phyloP scores from a whole-genome alignment of 805 yeast species.

The Ogataea methylovora region DNA sequence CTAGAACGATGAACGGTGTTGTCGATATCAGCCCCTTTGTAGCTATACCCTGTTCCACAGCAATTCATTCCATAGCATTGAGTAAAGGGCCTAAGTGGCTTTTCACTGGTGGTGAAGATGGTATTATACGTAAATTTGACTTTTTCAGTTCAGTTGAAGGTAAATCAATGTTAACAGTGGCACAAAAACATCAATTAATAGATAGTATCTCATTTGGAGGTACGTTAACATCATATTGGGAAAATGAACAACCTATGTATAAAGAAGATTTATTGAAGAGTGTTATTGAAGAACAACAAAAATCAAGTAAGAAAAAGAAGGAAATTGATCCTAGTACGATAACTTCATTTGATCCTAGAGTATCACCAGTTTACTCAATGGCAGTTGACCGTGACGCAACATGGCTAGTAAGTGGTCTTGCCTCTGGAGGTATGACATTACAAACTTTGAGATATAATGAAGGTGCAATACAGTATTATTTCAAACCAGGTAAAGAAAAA shows the following conservation, averaged over 20 bases:
- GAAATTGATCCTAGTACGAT: conserved; percentile 18
- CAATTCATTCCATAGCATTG: conserved; percentile 70
- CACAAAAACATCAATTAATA: conserved; percentile 82
- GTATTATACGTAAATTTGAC: conserved; percentile 85
- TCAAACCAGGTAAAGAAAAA: conserved; percentile 25
- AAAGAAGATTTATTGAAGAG: conserved; percentile 27
- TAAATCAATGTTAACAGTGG: conserved; percentile 76
- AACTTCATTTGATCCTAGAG: conserved; percentile 45
- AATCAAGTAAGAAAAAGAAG: conserved; percentile 8
- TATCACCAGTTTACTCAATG: conserved; percentile 82
- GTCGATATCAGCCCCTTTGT: conserved; percentile 78
- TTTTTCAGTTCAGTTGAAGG: conserved; percentile 82
- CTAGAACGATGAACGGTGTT: conserved; percentile 41
- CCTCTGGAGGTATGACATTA: conserved; percentile 78
- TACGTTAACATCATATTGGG: conserved; percentile 82
- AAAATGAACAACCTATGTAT: conserved; percentile 81
- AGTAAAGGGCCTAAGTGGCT: conserved; percentile 80
- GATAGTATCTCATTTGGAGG: conserved; percentile 86
- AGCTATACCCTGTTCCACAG: conserved; percentile 77
- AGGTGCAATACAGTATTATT: conserved; percentile 73
- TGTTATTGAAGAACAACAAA: conserved; percentile 12
- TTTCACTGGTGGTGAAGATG: conserved; percentile 94
- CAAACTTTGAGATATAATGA: conserved; percentile 80
- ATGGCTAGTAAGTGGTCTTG: conserved; percentile 80
- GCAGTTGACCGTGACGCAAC: conserved; percentile 77